These are phyloP conservation scores for Penicillium sp. DNA, from an alignment of 2,329 filamentous ascomycete genomes.

Conservation along the genomic window DNA sequence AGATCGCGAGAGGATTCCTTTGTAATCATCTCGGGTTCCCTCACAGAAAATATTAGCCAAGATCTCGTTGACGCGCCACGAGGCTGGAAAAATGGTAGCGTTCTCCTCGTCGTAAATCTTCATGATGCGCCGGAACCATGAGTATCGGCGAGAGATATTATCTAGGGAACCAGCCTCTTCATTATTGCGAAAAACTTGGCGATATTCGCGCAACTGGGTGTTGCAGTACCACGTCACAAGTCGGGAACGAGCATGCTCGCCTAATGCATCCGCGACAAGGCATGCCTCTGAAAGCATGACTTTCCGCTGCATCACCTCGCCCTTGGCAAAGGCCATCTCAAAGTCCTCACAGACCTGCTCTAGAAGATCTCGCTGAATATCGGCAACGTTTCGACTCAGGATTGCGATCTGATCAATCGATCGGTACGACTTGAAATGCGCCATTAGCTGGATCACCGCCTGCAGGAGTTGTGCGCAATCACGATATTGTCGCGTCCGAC, in stretches of 20 bases:
- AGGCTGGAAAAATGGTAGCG: constrained; percentile 78
- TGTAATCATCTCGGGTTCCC: constrained; percentile 93
- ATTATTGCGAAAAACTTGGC: constrained; percentile 92
- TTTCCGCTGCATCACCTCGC: constrained; percentile 73
- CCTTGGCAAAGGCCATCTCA: constrained; percentile 89
- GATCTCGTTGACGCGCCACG: constrained; percentile 89
- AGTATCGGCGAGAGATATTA: constrained; percentile 92
- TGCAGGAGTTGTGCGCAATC: constrained; percentile 93
- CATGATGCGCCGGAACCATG: constrained; percentile 95
- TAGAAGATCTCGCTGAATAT: constrained; percentile 86
- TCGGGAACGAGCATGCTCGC: constrained; percentile 79
- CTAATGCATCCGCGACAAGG: constrained; percentile 90
- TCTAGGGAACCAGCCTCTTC: constrained; percentile 95
- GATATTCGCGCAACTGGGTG: constrained; percentile 91
- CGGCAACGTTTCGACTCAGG: constrained; percentile 87
- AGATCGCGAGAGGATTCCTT: constrained; percentile 84
- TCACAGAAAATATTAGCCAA: constrained; percentile 93
- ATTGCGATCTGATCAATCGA: constrained; percentile 98
- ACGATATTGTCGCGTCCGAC: constrained; percentile 85
- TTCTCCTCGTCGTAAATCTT: constrained; percentile 97
- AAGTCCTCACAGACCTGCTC: constrained; percentile 99
- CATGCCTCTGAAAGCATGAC: constrained; percentile 83
- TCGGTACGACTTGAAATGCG: constrained; percentile 96
- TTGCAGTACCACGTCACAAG: constrained; percentile 98
- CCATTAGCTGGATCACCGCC: constrained; percentile 96